Base-by-base conservation (phyloP, 2,329 filamentous ascomycete genomes). In the Paecilomyces sp. region DNA sequence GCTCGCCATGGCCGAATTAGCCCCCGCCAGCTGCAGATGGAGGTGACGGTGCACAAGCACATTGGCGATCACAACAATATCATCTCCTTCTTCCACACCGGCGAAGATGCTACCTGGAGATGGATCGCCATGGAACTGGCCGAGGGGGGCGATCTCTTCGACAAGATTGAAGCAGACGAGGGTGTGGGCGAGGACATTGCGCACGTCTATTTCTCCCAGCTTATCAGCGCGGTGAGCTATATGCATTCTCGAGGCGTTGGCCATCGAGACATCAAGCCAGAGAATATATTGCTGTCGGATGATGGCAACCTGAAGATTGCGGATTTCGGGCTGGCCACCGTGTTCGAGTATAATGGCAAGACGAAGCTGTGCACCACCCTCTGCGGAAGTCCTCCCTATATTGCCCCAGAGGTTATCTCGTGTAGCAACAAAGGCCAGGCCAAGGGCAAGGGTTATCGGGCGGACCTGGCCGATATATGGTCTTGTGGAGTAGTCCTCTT, bases 51-150 rank as follows among this genome's bases (percentile, higher is more conserved):
- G 18, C 94, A 99, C 78, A 88, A 87, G 57, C 89, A 93, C 70
- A 88, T 97, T 58, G 91, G 90, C 55, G 88, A 90, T 65, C 95
- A 99, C 72, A 86, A 88, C 58, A 96, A 99, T 74, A 89, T 99
- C 65, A 97, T 99, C 68, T 88, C 91, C 71, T 97, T 91, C 83
- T 92, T 95, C 67, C 88, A 89, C 51, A 89, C 88, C 1, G 93
- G 92, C 58, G 91, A 97, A 74, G 92, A 99, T 72, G 70, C 82
- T 0, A 78, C 88, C 18, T 99, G 94, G 93, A 86, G 90, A 67
- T 99, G 94, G 94, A 96, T 99, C 67, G 93, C 92, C 47, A 97
- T 99, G 92, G 94, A 99, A 76, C 88, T 91, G 66, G 94, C 94
- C 54, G 91, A 95, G 68, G 94, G 94, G 51, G 94, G 94, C 11